Evolutionary conservation across 164 flowering plant species (phyloP).

Genomic region (Umbilicus rupestris): DNA sequence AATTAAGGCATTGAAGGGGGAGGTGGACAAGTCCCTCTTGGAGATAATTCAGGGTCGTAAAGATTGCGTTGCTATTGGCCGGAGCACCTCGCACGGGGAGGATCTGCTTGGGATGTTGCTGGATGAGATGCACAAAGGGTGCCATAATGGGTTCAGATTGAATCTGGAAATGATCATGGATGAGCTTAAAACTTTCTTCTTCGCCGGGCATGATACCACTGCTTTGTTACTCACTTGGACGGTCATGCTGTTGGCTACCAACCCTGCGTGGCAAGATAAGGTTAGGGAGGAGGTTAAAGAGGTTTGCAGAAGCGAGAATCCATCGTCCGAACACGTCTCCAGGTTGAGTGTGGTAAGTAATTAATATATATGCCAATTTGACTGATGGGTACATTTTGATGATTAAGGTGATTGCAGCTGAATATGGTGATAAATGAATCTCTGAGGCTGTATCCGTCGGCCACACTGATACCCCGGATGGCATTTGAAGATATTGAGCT

Average conservation of each 20-base stretch:
- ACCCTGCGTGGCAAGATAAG: constrained; percentile 84
- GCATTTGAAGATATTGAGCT: constrained; percentile 73
- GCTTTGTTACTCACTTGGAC: constrained; percentile 95
- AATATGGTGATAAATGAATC: constrained; percentile 88
- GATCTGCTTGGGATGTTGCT: constrained; percentile 79
- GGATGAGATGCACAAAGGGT: constrained; percentile 42
- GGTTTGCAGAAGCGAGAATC: constrained; percentile 49
- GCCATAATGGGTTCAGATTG: constrained; percentile 27
- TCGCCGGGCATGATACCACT: constrained; percentile 93
- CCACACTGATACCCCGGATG: constrained; percentile 67
- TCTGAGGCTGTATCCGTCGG: constrained; percentile 82
- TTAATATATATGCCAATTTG: neutral
- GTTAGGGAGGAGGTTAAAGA: constrained; percentile 52
- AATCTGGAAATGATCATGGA: constrained; percentile 73
- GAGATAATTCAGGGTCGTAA: constrained; percentile 82
- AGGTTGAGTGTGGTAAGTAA: constrained; percentile 59
- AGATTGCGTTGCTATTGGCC: constrained; percentile 57
- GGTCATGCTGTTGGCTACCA: constrained; percentile 75
- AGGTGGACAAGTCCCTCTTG: constrained; percentile 72
- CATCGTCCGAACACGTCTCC: constrained; percentile 64
- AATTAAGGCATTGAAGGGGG: constrained; percentile 65
- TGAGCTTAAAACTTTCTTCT: constrained; percentile 94
- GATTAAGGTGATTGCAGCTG: constrained; percentile 35
- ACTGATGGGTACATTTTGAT: no score
- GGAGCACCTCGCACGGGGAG: constrained; percentile 64